A percentile compares a stretch with the other conserved stretches of the same genome.
Conservation (phyloP, 78 protist species). For the Chrysochromulina tobinii region DNA sequence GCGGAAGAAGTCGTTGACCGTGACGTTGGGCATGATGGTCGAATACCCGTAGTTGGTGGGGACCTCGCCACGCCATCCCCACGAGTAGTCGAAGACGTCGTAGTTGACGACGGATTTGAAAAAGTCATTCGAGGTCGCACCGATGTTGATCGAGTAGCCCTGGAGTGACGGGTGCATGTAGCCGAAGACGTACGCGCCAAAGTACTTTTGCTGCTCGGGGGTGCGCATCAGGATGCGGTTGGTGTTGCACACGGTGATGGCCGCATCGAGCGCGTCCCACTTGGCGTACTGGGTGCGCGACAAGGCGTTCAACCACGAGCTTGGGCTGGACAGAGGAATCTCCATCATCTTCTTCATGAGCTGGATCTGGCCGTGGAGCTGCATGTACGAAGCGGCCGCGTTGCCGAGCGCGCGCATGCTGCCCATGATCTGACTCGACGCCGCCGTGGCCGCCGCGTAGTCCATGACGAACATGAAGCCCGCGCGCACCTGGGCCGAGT, state of each 20-base stretch:
- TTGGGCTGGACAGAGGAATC: not conserved
- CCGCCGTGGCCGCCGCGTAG: not conserved
- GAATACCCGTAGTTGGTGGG: not conserved
- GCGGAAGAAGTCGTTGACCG: not conserved
- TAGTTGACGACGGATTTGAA: not conserved
- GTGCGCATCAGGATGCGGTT: not conserved
- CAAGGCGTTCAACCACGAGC: not conserved
- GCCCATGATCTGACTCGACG: not conserved
- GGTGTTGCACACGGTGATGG: not conserved
- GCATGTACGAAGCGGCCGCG: not conserved
- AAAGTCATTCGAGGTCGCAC: not conserved
- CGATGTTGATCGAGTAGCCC: not conserved
- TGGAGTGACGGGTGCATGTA: not conserved
- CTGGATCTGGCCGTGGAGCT: not conserved
- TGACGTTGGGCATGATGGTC: not conserved
- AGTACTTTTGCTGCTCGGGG: not conserved
- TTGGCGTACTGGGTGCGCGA: not conserved
- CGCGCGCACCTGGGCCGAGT: not conserved
- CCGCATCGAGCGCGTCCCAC: not conserved
- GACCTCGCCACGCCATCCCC: not conserved
- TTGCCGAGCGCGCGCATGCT: not conserved
- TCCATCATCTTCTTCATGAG: not conserved
- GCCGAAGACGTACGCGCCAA: not conserved
- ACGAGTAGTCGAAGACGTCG: not conserved
- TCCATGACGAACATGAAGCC: not conserved